phyloP scores from a whole-genome alignment of 441 rosid genomes.

The Erodium chrysanthum region DNA sequence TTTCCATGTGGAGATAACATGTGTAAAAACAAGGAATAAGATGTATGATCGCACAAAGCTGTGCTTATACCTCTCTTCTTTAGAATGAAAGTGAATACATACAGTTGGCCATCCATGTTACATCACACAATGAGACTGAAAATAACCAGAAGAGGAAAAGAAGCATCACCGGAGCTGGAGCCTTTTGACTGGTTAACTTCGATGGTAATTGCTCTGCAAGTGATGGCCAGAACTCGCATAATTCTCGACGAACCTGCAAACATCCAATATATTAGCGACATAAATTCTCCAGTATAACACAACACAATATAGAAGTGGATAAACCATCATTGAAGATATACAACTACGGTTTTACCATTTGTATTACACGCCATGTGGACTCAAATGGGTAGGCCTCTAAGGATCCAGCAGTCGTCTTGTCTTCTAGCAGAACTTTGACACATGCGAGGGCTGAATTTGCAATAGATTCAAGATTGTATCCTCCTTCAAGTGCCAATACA shows the following conservation, averaged over 20 bases:
- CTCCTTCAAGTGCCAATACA: slow-evolving; percentile 89
- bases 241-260: slow-evolving; percentile 56
- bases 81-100: background rate
- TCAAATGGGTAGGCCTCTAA: slow-evolving; percentile 64
- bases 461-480: slow-evolving; percentile 74
- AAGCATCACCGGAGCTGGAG: slow-evolving; percentile 38
- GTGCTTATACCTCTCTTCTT: background rate
- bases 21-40: background rate
- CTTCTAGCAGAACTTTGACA: slow-evolving; percentile 64
- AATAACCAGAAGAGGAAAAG: slow-evolving; percentile 10
- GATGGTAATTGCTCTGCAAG: slow-evolving; percentile 64
- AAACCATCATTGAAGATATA: slow-evolving; percentile 12
- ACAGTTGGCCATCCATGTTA: background rate
- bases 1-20: background rate
- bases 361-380: slow-evolving; percentile 80
- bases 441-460: slow-evolving; percentile 85
- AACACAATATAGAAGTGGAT: background rate
- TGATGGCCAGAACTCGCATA: slow-evolving; percentile 60
- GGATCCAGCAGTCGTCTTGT: slow-evolving; percentile 39
- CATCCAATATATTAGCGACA: slow-evolving; percentile 9
- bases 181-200: slow-evolving; percentile 42
- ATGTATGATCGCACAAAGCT: background rate
- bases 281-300: background rate
- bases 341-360: slow-evolving; percentile 37
- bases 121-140: background rate